A percentile compares a stretch with the other conserved stretches of the same genome.
Evolutionary conservation across 192 early-diverging fungal species (phyloP).

Genomic region (Linnemannia hyalina): DNA sequence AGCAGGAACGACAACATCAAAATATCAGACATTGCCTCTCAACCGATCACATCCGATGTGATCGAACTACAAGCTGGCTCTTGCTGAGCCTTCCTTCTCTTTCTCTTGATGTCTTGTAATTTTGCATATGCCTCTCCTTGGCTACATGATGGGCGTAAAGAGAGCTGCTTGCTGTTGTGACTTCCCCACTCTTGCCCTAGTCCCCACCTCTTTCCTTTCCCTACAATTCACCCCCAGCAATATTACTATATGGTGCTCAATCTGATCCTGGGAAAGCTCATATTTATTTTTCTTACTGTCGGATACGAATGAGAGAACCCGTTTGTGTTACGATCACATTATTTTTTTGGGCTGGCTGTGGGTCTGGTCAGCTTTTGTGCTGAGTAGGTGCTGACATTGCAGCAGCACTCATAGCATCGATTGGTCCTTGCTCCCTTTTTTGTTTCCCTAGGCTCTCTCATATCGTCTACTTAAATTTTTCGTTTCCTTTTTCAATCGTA

Average conservation of each 20-base stretch:
- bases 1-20: too few species aligned
- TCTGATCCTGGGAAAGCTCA: neutral
- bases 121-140: too few species aligned
- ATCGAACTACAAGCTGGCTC: too few species aligned
- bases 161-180: too few species aligned
- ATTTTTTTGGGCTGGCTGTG: neutral
- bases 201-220: neutral
- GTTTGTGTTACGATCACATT: neutral
- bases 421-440: slow-evolving; percentile 20
- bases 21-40: too few species aligned
- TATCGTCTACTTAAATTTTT: neutral
- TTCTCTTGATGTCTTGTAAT: too few species aligned
- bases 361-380: neutral
- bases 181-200: neutral
- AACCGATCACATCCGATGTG: too few species aligned
- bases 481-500: slow-evolving; percentile 5
- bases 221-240: neutral
- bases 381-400: neutral
- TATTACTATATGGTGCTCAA: neutral
- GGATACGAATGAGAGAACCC: neutral
- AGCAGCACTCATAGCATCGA: slow-evolving; percentile 4
- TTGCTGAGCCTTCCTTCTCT: too few species aligned
- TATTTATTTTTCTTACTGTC: neutral
- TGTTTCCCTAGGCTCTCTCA: too few species aligned
- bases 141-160: too few species aligned